Conservation (phyloP, 1,139 yeast genomes). For the Saccharomycopsis hybrid region DNA sequence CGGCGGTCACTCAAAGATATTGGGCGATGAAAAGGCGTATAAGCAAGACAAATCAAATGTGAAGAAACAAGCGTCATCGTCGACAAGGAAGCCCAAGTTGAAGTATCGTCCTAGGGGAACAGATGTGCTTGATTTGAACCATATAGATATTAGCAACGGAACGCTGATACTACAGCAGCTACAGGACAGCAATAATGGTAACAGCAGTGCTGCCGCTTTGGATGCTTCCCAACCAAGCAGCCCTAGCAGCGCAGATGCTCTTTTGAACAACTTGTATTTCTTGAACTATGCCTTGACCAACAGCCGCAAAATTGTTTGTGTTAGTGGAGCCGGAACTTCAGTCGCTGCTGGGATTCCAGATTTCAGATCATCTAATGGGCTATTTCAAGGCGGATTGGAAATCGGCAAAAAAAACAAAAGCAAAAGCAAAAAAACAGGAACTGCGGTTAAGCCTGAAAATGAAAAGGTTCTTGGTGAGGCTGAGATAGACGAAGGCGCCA, state of each 20-base stretch:
- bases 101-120: slow-evolving; percentile 10
- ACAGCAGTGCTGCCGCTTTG: no score
- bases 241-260: background rate
- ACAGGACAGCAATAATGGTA: no score
- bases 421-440: background rate
- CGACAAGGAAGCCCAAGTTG: slow-evolving; percentile 12
- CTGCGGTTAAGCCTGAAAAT: slow-evolving; percentile 21
- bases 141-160: background rate
- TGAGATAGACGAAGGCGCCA: background rate
- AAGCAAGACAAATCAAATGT: background rate
- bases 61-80: background rate
- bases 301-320: slow-evolving; percentile 24
- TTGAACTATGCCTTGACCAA: slow-evolving; percentile 11
- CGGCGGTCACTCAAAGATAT: background rate
- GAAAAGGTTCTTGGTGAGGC: slow-evolving; percentile 28
- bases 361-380: slow-evolving; percentile 72
- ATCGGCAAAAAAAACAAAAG: slow-evolving; percentile 22
- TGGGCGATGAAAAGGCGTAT: background rate
- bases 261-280: slow-evolving; percentile 9
- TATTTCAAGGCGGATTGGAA: slow-evolving; percentile 57
- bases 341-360: slow-evolving; percentile 91
- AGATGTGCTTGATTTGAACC: background rate
- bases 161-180: background rate
- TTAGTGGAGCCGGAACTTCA: slow-evolving; percentile 87
- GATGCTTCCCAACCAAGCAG: no score